Evolutionary conservation across 2,329 filamentous ascomycete genomes (phyloP), one percentile per base, ranked within the genome.

Genomic region (Lecanicillium sp.): DNA sequence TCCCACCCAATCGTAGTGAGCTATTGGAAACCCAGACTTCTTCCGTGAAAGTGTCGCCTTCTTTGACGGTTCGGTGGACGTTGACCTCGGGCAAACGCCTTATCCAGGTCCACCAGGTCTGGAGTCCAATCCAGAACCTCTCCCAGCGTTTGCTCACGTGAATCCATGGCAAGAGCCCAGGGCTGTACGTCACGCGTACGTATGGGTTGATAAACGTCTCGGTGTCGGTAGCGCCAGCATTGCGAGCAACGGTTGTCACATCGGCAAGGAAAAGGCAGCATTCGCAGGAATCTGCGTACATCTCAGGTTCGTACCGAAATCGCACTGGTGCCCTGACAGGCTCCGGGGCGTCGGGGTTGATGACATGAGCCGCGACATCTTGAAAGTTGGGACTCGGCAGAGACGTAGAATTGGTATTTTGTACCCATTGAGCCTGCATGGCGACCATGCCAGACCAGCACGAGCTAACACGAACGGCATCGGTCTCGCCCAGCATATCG

Each of bases 361-460:
- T 58, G 44, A 66, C 59, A 38, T 69, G 62, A 23, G 52, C 55
- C 14, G 58, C 60, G 10, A 65, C 57, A 20, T 58, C 56, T 42
- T 62, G 62, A 51, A 67, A 69, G 35, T 61, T 54, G 2, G 62
- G 60, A 5, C 51, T 48, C 8, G 67, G 66, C 24, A 68, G 55
- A 11, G 55, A 52, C 14, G 46, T 44, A 9, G 44, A 47, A 35
- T 61, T 55, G 36, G 60, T 36, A 53, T 70, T 65, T 56, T 81
- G 77, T 39, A 84, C 77, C 62, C 77, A 81, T 39, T 67, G 66
- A 2, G 78, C 81, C 58, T 83, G 75, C 63, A 83, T 83, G 2
- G 79, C 79, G 2, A 80, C 82, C 78, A 89, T 88, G 19, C 86
- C 86, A 44, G 84, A 83, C 86, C 86, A 90, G 65, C 86, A 90